Percentiles rank a stretch among this genome's conserved stretches.
Evolutionary conservation across 371 early-diverging fungal genomes (phyloP).

Genomic region (Syncephalastrum contaminatum): DNA sequence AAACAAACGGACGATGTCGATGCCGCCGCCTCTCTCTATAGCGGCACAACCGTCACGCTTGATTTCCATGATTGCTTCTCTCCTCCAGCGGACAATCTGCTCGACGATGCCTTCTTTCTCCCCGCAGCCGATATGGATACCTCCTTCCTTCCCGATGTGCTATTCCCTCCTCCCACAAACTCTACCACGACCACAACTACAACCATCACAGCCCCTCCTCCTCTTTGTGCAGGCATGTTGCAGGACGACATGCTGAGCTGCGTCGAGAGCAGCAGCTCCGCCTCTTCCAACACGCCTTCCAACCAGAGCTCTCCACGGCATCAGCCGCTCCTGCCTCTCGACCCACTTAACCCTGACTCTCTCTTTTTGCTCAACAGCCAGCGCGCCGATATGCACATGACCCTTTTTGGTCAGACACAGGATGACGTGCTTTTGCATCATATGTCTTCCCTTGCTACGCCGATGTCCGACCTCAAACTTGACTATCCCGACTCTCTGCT

Average conservation of each 20-base stretch:
- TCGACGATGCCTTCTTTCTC: slow-evolving; percentile 5
- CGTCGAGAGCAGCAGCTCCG: slow-evolving; percentile 4
- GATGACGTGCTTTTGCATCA: slow-evolving; percentile 5
- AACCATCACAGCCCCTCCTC: slow-evolving; percentile 8
- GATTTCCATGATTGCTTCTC: slow-evolving; percentile 52
- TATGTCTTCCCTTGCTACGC: no score
- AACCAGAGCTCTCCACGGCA: slow-evolving; percentile 21
- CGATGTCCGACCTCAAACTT: no score
- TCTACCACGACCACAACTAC: background rate
- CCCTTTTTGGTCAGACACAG: slow-evolving; percentile 11
- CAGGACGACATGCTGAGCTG: slow-evolving; percentile 16
- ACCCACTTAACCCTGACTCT: slow-evolving; percentile 1
- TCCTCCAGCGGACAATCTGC: slow-evolving; percentile 23
- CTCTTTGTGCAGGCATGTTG: slow-evolving; percentile 6
- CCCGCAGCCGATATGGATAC: background rate
- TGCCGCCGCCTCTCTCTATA: slow-evolving; percentile 23
- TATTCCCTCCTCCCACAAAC: slow-evolving; percentile 5
- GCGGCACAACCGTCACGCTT: slow-evolving; percentile 43
- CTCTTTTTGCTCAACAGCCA: background rate
- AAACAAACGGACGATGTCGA: slow-evolving; percentile 5
- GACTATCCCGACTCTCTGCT: no score
- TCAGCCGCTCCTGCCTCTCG: slow-evolving; percentile 3
- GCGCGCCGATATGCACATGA: slow-evolving; percentile 1
- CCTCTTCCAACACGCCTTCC: slow-evolving; percentile 11
- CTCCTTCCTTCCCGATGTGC: background rate